Evolutionary conservation across 1,284 basidiomycete genomes (phyloP), one percentile per base, ranked within the genome.

Genomic region (Ganoderma sinense): DNA sequence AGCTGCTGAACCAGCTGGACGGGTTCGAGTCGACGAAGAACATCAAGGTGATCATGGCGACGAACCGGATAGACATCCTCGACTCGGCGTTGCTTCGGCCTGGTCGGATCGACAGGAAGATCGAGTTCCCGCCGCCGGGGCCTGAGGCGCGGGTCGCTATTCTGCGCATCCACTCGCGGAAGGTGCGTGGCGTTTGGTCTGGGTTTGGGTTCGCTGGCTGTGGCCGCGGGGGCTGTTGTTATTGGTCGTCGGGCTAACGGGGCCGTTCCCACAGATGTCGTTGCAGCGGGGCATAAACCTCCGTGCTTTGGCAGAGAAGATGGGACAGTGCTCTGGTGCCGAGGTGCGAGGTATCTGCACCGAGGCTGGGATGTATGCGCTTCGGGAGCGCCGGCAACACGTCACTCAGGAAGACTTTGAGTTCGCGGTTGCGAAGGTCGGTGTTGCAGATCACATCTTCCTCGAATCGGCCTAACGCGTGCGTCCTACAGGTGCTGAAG

Each of bases 1-100:
- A 99, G 84, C 81, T 98, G 79, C 84, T 99, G 77, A 99, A 99
- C 82, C 97, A 99, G 84, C 84, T 99, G 68, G 97, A 99, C 78
- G 97, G 97, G 14, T 99, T 99, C 81, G 97, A 99, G 84, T 89
- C 96, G 58, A 95, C 96, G 55, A 97, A 99, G 87, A 98, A 99
- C 82, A 99, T 99, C 88, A 99, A 99, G 86, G 94, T 99, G 77
- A 98, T 98, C 84, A 98, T 98, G 97, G 97, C 97, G 43, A 98
- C 97, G 67, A 99, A 99, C 84, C 94, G 97, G 78, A 98, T 98
- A 84, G 95, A 99, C 83, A 99, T 99, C 74, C 90, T 99, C 75
- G 97, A 99, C 81, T 93, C 96, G 65, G 97, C 97, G 0, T 87
- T 99, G 31, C 87, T 99, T 40, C 92, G 97, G 75, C 97, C 97